Conservation (phyloP, 108 stramenopile genomes). For the Cyclostephanos tholiformis region DNA sequence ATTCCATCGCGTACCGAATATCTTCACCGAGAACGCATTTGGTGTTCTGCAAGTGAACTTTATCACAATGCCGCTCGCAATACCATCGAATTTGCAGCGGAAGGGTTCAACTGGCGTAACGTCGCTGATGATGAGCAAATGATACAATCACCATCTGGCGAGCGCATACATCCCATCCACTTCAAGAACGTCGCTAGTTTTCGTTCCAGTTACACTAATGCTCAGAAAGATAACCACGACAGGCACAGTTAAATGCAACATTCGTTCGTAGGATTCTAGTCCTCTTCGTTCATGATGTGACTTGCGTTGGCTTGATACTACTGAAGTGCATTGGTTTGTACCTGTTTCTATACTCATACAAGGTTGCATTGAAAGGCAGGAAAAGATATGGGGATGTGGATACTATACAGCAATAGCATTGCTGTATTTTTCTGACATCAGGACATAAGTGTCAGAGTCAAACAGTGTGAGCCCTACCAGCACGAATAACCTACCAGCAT, state of each 20-base stretch:
- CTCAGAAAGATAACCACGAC: neutral
- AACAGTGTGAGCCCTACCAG: too few relatives aligned
- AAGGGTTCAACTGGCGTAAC: slow-evolving; percentile 87
- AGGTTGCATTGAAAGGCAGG: too few relatives aligned
- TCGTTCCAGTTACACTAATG: neutral
- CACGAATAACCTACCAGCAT: too few relatives aligned
- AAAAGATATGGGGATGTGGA: too few relatives aligned
- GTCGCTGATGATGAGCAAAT: slow-evolving; percentile 89
- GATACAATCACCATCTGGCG: slow-evolving; percentile 76
- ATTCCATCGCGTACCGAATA: slow-evolving; percentile 86
- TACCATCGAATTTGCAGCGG: slow-evolving; percentile 78
- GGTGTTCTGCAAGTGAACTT: slow-evolving; percentile 79
- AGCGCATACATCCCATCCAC: slow-evolving; percentile 86
- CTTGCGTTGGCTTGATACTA: neutral
- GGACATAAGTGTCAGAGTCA: too few relatives aligned
- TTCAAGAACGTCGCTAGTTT: slow-evolving; percentile 26
- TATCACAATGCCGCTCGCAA: slow-evolving; percentile 85
- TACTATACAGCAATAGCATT: too few relatives aligned
- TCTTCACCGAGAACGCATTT: slow-evolving; percentile 75
- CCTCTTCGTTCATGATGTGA: neutral
- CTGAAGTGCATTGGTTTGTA: neutral
- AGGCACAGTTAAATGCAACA: neutral
- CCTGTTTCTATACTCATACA: too few relatives aligned
- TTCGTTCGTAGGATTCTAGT: neutral
- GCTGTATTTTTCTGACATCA: too few relatives aligned